Conservation (phyloP, 106 monocot genomes). For the Platanthera guangdongensis region DNA sequence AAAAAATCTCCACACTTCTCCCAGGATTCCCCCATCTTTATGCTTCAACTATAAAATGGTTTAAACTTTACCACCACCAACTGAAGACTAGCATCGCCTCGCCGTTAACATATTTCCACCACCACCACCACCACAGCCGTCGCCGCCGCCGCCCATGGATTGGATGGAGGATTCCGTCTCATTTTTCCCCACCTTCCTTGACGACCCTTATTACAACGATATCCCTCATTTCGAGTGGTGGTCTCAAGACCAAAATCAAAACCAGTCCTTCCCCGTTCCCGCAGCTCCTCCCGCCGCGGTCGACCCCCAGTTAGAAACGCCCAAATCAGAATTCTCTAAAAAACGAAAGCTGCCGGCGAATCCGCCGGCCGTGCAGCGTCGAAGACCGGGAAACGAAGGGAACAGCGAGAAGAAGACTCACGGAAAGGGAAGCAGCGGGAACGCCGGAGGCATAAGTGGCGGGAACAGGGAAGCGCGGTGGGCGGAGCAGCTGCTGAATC, state of each 20-base stretch:
- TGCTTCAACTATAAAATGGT: background rate
- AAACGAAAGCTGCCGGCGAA: conserved; percentile 18
- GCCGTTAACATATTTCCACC: background rate
- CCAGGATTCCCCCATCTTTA: background rate
- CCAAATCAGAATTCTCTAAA: conserved; percentile 22
- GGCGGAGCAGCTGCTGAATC: conserved; percentile 63
- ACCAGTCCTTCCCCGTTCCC: background rate
- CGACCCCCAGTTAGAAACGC: background rate
- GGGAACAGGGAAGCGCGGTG: conserved; percentile 43
- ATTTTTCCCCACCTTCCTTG: conserved; percentile 39
- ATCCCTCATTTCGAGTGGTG: conserved; percentile 39
- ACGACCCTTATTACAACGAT: conserved; percentile 26
- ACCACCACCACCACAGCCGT: background rate
- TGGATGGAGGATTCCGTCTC: conserved; percentile 54
- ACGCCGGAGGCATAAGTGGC: background rate
- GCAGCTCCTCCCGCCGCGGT: background rate
- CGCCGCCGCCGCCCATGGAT: conserved; percentile 5
- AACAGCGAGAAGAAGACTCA: conserved; percentile 8
- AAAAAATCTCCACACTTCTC: background rate
- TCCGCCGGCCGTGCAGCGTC: background rate
- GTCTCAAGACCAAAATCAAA: conserved; percentile 20
- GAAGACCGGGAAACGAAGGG: conserved; percentile 7
- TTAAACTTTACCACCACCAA: background rate
- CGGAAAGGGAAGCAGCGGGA: conserved; percentile 8
- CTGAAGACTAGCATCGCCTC: background rate